A percentile compares a stretch with the other conserved stretches of the same genome.
These are phyloP conservation scores for Lactarius hengduanensis DNA, from an alignment of 768 basidiomycete species.

Conservation along the genomic window DNA sequence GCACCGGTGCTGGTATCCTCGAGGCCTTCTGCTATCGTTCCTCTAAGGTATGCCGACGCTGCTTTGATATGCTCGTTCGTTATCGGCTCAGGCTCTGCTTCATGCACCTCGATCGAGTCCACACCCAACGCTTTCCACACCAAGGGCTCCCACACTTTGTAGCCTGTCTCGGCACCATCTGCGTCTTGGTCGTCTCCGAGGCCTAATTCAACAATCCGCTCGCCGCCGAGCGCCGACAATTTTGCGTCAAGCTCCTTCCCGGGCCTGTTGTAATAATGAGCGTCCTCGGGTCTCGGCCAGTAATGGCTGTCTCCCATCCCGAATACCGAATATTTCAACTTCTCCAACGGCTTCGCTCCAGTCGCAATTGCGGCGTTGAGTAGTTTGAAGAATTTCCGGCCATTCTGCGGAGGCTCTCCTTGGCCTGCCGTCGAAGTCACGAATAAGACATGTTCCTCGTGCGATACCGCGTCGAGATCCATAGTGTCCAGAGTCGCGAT, in stretches of 20 bases:
- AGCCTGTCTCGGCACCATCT: slow-evolving; percentile 94
- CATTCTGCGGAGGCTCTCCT: slow-evolving; percentile 97
- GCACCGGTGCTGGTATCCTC: slow-evolving; percentile 84
- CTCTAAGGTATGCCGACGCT: slow-evolving; percentile 88
- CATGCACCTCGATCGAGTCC: slow-evolving; percentile 80
- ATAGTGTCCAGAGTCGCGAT: slow-evolving; percentile 80
- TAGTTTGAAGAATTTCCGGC: slow-evolving; percentile 83
- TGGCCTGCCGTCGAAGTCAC: slow-evolving; percentile 94
- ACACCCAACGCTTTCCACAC: slow-evolving; percentile 96
- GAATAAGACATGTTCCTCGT: slow-evolving; percentile 69
- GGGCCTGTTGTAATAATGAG: slow-evolving; percentile 98
- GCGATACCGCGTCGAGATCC: slow-evolving; percentile 66
- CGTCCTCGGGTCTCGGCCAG: slow-evolving; percentile 96
- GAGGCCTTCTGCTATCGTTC: slow-evolving; percentile 92
- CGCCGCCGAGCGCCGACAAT: slow-evolving; percentile 75
- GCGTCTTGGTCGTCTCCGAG: slow-evolving; percentile 97
- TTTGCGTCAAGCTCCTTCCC: slow-evolving; percentile 85
- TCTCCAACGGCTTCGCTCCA: slow-evolving; percentile 58
- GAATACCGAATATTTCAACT: slow-evolving; percentile 80
- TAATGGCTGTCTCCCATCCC: slow-evolving; percentile 98
- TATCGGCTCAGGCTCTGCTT: slow-evolving; percentile 94
- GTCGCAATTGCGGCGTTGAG: slow-evolving; percentile 61
- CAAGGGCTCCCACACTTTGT: slow-evolving; percentile 91
- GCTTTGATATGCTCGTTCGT: slow-evolving; percentile 99
- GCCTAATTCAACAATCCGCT: slow-evolving; percentile 72